Percentiles rank a stretch among this genome's conserved stretches.
These are phyloP conservation scores for Suillus weaverae DNA, from an alignment of 768 basidiomycete genomes.

Conservation along the genomic window DNA sequence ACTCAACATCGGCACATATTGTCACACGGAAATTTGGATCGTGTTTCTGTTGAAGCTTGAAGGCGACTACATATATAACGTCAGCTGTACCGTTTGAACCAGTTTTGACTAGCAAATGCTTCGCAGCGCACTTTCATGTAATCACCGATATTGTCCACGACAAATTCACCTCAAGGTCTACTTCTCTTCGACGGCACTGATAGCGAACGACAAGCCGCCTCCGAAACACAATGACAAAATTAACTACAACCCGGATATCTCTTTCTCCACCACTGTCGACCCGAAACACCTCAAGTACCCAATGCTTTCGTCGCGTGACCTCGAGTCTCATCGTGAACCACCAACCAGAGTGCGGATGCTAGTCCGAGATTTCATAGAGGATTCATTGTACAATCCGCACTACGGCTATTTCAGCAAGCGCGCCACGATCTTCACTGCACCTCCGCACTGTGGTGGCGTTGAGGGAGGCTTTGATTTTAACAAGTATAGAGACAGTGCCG, in stretches of 20 bases:
- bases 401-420: constrained; percentile 97
- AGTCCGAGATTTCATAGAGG: constrained; percentile 94
- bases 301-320: constrained; percentile 69
- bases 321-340: constrained; percentile 49
- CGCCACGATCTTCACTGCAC: constrained; percentile 82
- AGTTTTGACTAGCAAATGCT: constrained; percentile 19
- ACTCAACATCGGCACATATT: constrained; percentile 8
- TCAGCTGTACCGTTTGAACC: not conserved
- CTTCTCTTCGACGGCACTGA: constrained; percentile 23
- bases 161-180: constrained; percentile 22
- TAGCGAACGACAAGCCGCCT: constrained; percentile 15
- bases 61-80: not conserved
- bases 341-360: constrained; percentile 90
- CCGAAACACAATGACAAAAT: constrained; percentile 51
- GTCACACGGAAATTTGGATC: not conserved
- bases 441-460: constrained; percentile 41
- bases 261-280: constrained; percentile 48
- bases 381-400: constrained; percentile 93
- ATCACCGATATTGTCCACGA: constrained; percentile 22
- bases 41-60: not conserved
- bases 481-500: constrained; percentile 59
- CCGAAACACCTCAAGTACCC: constrained; percentile 50
- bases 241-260: constrained; percentile 72
- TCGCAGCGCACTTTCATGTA: constrained; percentile 18
- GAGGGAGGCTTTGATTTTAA: constrained; percentile 65